Conservation (phyloP, 2,329 filamentous ascomycete genomes). For the Colletotrichum coccodes region DNA sequence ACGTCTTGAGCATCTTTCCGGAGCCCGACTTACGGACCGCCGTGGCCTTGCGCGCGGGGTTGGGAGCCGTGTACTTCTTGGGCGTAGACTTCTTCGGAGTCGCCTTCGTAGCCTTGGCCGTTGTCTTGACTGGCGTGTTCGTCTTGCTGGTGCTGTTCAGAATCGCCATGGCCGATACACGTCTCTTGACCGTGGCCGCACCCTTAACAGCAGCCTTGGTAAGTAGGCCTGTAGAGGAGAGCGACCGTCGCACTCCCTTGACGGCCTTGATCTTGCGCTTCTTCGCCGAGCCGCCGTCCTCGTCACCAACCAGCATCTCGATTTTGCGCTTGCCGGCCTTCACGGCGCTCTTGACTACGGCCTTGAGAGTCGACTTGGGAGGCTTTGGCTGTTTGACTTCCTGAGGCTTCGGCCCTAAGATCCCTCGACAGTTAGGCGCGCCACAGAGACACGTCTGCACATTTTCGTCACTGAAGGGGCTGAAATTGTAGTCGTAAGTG, state of each 20-base stretch:
- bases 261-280: conserved; percentile 47
- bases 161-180: conserved; percentile 44
- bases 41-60: conserved; percentile 28
- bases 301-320: conserved; percentile 59
- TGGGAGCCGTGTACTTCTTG: conserved; percentile 32
- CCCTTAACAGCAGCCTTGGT: conserved; percentile 47
- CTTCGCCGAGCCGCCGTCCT: conserved; percentile 34
- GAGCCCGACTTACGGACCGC: conserved; percentile 32
- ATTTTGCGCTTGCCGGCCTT: conserved; percentile 67
- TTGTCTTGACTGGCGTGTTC: conserved; percentile 18
- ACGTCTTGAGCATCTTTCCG: conserved; percentile 34
- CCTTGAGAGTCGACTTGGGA: conserved; percentile 54
- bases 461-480: conserved; percentile 75
- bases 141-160: conserved; percentile 28
- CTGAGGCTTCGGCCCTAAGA: conserved; percentile 70
- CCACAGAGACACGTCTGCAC: conserved; percentile 75
- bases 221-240: conserved; percentile 42
- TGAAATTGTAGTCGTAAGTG: conserved; percentile 89
- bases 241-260: conserved; percentile 45
- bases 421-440: conserved; percentile 70
- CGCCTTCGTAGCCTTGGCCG: conserved; percentile 5
- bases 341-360: conserved; percentile 49
- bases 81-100: conserved; percentile 15
- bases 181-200: conserved; percentile 45
- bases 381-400: conserved; percentile 60